phyloP scores from a whole-genome alignment of 2,329 filamentous ascomycete genomes.

The Colletotrichum neosansevieriae region DNA sequence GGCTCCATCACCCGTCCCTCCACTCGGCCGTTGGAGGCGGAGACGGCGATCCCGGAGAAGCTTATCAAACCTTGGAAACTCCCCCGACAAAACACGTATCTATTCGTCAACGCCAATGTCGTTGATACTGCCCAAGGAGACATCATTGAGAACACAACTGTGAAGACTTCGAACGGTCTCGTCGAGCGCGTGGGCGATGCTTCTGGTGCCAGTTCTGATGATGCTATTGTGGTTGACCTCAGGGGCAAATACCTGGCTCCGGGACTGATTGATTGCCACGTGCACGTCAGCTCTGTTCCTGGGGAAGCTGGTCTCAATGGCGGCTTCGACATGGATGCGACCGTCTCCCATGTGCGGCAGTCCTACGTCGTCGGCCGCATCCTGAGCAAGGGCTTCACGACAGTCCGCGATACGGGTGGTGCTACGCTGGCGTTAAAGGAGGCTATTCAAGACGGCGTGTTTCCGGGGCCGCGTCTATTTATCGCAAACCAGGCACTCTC shows the following conservation, averaged over 20 bases:
- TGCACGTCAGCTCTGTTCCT: slow-evolving; percentile 48
- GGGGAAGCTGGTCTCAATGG: slow-evolving; percentile 45
- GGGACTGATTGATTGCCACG: slow-evolving; percentile 51
- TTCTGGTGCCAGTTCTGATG: not conserved
- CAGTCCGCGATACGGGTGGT: slow-evolving; percentile 69
- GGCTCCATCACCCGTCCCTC: not conserved
- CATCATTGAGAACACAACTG: slow-evolving; percentile 45
- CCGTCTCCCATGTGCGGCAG: slow-evolving; percentile 57
- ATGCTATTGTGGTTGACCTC: slow-evolving; percentile 42
- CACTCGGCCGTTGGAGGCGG: not conserved
- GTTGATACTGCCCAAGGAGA: slow-evolving; percentile 54
- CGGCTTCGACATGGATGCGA: slow-evolving; percentile 47
- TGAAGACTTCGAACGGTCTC: slow-evolving; percentile 51
- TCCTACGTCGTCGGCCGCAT: slow-evolving; percentile 62
- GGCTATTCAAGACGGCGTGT: slow-evolving; percentile 66
- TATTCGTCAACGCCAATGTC: slow-evolving; percentile 58
- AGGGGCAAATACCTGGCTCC: slow-evolving; percentile 48
- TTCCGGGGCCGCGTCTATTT: slow-evolving; percentile 67
- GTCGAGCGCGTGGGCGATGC: slow-evolving; percentile 46
- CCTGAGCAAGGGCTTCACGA: slow-evolving; percentile 69
- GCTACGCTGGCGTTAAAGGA: slow-evolving; percentile 66
- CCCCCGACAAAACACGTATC: slow-evolving; percentile 47
- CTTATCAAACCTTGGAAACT: slow-evolving; percentile 53
- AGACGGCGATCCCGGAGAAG: slow-evolving; percentile 38
- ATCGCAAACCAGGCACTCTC: slow-evolving; percentile 65